These are phyloP conservation scores for Vanderwaltozyma polyspora DNA, from an alignment of 805 yeast genomes.

Conservation along the genomic window DNA sequence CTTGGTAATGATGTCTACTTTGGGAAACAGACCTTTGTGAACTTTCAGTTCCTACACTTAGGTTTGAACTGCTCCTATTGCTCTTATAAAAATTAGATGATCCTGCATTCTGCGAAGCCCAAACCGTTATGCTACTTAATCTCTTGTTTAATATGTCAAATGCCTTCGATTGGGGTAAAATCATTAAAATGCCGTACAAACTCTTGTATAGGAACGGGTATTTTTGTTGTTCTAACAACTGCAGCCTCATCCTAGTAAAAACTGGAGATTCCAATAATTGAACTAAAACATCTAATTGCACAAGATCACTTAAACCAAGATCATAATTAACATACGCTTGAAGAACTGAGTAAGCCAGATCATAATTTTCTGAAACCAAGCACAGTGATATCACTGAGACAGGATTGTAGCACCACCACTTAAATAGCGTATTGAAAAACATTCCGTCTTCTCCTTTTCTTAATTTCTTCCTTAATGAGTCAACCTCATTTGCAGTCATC, in stretches of 20 bases:
- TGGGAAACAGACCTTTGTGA: conserved; percentile 21
- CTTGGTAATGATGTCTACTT: conserved; percentile 18
- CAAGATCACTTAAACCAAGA: conserved; percentile 54
- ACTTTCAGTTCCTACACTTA: conserved; percentile 5
- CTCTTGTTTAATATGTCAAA: conserved; percentile 73
- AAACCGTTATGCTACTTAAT: conserved; percentile 34
- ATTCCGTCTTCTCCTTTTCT: conserved; percentile 58
- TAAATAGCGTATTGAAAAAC: conserved; percentile 66
- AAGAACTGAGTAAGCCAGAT: conserved; percentile 72
- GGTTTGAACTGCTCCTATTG: conserved; percentile 4
- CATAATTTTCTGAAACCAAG: conserved; percentile 76
- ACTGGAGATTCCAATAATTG: conserved; percentile 89
- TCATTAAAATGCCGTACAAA: conserved; percentile 84
- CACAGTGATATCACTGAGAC: conserved; percentile 83
- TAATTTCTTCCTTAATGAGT: conserved; percentile 55
- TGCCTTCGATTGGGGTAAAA: conserved; percentile 87
- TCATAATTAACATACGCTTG: conserved; percentile 76
- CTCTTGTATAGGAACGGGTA: conserved; percentile 77
- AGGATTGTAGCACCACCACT: conserved; percentile 85
- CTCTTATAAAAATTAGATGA: conserved; percentile 2
- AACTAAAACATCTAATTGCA: conserved; percentile 81
- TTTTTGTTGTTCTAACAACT: conserved; percentile 76
- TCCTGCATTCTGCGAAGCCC: conserved; percentile 14
- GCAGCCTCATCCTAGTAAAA: conserved; percentile 75
- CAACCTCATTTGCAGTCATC: conserved; percentile 74